Evolutionary conservation across 73 alveolate species (phyloP).

Genomic region (Symbiodinium pilosum): DNA sequence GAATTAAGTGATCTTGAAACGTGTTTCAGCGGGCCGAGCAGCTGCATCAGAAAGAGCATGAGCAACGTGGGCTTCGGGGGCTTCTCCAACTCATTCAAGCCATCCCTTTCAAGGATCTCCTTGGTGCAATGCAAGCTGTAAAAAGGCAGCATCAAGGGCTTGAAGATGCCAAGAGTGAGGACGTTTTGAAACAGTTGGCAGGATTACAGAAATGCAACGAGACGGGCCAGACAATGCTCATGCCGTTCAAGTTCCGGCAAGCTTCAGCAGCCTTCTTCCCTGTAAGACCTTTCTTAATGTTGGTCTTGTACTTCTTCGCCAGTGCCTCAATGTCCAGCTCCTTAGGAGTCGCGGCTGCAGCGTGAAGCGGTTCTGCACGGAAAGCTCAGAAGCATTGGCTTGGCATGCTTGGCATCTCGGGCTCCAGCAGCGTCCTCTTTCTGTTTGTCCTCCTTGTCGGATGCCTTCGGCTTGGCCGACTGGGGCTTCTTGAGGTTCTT

Average conservation of each 20-base stretch:
- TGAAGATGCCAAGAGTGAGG: no score
- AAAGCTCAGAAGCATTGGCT: background rate
- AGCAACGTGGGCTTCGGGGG: constrained; percentile 91
- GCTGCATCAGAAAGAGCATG: constrained; percentile 88
- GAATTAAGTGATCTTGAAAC: no score
- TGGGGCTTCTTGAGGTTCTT: background rate
- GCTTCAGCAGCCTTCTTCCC: constrained; percentile 39
- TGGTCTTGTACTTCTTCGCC: constrained; percentile 62
- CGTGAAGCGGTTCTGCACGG: background rate
- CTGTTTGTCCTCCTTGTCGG: constrained; percentile 2
- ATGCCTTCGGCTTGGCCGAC: constrained; percentile 20
- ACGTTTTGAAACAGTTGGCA: no score
- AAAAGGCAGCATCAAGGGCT: no score
- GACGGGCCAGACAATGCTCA: no score
- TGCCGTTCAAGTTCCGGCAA: no score
- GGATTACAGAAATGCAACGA: no score
- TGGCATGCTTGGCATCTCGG: background rate
- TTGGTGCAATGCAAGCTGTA: no score
- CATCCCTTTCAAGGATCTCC: constrained; percentile 71
- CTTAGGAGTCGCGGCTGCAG: background rate
- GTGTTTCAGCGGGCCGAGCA: no score
- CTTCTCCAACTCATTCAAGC: constrained; percentile 83
- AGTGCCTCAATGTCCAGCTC: background rate
- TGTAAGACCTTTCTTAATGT: constrained; percentile 42
- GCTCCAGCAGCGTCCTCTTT: background rate